A percentile compares a stretch with the other conserved stretches of the same genome.
These are phyloP conservation scores for Diplodia intermedia DNA, from an alignment of 2,329 filamentous ascomycete species.

Conservation along the genomic window DNA sequence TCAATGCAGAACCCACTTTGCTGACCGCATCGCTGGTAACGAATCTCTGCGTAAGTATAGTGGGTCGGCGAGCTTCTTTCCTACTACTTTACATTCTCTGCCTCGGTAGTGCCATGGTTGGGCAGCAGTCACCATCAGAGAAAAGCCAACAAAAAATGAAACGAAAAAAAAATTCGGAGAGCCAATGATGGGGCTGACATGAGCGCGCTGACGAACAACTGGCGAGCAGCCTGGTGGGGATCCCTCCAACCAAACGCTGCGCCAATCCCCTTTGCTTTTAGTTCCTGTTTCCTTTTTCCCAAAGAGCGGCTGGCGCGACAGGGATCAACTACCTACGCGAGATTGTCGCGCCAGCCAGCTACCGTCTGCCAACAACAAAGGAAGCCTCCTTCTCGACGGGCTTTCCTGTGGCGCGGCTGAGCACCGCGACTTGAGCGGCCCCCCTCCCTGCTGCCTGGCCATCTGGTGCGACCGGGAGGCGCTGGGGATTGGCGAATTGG, in stretches of 20 bases:
- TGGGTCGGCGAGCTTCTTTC: not conserved
- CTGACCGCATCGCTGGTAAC: not conserved
- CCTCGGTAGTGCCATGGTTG: not conserved
- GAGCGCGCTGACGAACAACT: not conserved
- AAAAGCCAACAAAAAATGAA: too few species aligned
- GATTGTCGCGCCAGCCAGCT: not conserved
- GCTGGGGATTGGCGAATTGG: not conserved
- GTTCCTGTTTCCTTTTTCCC: not conserved
- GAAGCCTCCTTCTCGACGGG: not conserved
- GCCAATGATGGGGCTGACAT: not conserved
- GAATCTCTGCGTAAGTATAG: not conserved
- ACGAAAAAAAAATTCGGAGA: not conserved
- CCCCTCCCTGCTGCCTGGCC: not conserved
- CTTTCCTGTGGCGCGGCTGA: not conserved
- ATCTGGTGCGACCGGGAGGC: not conserved
- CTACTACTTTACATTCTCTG: not conserved
- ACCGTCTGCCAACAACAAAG: not conserved
- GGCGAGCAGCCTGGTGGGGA: not conserved
- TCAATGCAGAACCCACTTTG: not conserved
- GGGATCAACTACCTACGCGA: not conserved
- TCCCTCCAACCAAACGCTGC: not conserved
- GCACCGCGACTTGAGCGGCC: not conserved
- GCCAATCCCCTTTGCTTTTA: not conserved
- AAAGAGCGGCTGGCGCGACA: not conserved
- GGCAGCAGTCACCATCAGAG: not conserved